A percentile compares a stretch with the other conserved stretches of the same genome.
Evolutionary conservation across 2,329 filamentous ascomycete species (phyloP).

Genomic region (Paradendryphiella salina): DNA sequence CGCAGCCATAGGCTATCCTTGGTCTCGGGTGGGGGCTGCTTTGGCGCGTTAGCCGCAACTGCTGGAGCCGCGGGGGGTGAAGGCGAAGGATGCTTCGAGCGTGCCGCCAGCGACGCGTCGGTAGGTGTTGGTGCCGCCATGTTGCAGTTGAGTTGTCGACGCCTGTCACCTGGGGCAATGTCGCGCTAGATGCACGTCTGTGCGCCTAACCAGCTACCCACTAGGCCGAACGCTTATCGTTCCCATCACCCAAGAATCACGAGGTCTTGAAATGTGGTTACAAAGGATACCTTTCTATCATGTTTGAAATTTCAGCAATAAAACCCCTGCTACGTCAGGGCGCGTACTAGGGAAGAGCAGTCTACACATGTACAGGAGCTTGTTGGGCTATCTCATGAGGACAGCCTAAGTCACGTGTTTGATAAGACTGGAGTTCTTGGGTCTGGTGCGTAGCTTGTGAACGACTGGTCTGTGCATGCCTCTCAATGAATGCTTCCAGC

Average conservation of each 20-base stretch:
- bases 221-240: neutral
- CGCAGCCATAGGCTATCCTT: constrained; percentile 69
- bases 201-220: constrained; percentile 9
- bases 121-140: constrained; percentile 32
- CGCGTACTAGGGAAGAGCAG: too few relatives aligned
- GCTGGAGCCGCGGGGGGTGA: neutral
- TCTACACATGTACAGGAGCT: too few relatives aligned
- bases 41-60: constrained; percentile 10
- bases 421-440: too few relatives aligned
- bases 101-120: constrained; percentile 26
- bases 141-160: constrained; percentile 26
- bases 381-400: too few relatives aligned
- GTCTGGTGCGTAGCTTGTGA: neutral
- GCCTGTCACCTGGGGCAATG: constrained; percentile 18
- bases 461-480: constrained; percentile 10
- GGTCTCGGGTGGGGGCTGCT: constrained; percentile 74
- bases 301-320: too few relatives aligned
- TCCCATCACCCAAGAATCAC: neutral
- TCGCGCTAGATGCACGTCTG: constrained; percentile 12
- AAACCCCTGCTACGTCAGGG: too few relatives aligned
- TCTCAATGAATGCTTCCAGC: neutral
- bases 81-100: constrained; percentile 7
- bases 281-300: too few relatives aligned
- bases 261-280: neutral
- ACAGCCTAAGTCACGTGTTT: too few relatives aligned